Conservation (phyloP, 1,139 yeast genomes). For the Oligophagozyma castellii region DNA sequence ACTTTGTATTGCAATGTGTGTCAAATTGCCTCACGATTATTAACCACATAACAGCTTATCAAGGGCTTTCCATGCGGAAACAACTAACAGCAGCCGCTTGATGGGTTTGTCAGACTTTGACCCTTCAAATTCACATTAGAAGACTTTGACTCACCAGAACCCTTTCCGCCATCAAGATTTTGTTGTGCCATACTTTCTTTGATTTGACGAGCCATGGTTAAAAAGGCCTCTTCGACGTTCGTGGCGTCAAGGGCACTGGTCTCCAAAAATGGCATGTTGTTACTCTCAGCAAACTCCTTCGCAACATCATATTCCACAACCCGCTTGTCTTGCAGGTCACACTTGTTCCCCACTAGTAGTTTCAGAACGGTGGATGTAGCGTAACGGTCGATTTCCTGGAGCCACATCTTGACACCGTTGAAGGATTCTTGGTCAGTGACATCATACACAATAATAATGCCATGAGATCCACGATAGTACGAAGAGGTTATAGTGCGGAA, state of each 20-base stretch:
- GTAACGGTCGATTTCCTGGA: conserved; percentile 95
- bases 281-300: conserved; percentile 93
- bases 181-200: conserved; percentile 85
- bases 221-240: conserved; percentile 95
- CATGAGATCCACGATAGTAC: conserved; percentile 97
- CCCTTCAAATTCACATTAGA: conserved; percentile 80
- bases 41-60: too few species aligned
- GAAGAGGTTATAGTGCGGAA: conserved; percentile 96
- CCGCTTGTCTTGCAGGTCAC: conserved; percentile 86
- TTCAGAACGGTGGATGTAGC: conserved; percentile 97
- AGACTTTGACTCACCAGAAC: conserved; percentile 33
- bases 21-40: too few species aligned
- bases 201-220: conserved; percentile 97
- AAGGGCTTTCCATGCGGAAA: background rate
- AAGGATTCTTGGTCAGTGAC: conserved; percentile 97
- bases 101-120: conserved; percentile 59
- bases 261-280: conserved; percentile 91
- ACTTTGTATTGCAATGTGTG: too few species aligned
- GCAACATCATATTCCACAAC: conserved; percentile 95
- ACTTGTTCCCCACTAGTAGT: conserved; percentile 91
- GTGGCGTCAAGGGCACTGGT: conserved; percentile 93
- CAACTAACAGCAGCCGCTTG: conserved; percentile 58
- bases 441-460: conserved; percentile 93
- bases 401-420: conserved; percentile 96
- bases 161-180: conserved; percentile 23